Percentiles rank a stretch among this genome's conserved stretches.
These are phyloP conservation scores for Wickerhamiella dianesei DNA, from an alignment of 805 yeast species.

Conservation along the genomic window DNA sequence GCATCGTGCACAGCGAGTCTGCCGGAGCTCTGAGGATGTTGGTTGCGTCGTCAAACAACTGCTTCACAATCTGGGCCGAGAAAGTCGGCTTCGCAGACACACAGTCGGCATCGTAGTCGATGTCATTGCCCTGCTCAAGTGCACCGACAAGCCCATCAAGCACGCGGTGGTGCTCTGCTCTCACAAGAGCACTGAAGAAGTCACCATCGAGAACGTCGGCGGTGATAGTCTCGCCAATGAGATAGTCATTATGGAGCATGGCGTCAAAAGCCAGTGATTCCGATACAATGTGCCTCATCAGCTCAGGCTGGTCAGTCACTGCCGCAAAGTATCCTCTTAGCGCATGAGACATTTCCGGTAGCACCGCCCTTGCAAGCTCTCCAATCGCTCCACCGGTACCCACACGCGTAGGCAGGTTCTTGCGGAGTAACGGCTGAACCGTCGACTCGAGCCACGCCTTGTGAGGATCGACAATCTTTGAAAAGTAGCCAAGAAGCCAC, in stretches of 20 bases:
- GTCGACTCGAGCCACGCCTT: constrained; percentile 17
- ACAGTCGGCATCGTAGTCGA: constrained; percentile 40
- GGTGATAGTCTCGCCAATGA: constrained; percentile 6
- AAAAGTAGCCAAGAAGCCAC: constrained; percentile 44
- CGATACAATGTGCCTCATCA: constrained; percentile 44
- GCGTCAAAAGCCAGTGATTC: constrained; percentile 50
- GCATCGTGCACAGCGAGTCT: constrained; percentile 27
- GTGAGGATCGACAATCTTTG: constrained; percentile 24
- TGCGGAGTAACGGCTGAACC: constrained; percentile 17
- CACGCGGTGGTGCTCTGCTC: neutral
- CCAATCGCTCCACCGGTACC: constrained; percentile 22
- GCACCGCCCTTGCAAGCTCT: constrained; percentile 34
- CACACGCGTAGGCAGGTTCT: neutral
- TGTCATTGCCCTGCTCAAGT: constrained; percentile 14
- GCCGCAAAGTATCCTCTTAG: constrained; percentile 10
- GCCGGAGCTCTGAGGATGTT: constrained; percentile 30
- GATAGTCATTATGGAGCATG: constrained; percentile 32
- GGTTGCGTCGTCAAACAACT: constrained; percentile 44
- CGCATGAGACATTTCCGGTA: constrained; percentile 23
- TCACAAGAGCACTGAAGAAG: neutral
- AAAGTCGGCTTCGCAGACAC: constrained; percentile 42
- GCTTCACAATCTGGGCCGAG: constrained; percentile 44
- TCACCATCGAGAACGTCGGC: neutral
- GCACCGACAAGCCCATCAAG: neutral
- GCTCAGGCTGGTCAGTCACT: constrained; percentile 28